These are phyloP conservation scores for Thielaviopsis populi DNA, from an alignment of 2,329 filamentous ascomycete genomes.

Conservation along the genomic window DNA sequence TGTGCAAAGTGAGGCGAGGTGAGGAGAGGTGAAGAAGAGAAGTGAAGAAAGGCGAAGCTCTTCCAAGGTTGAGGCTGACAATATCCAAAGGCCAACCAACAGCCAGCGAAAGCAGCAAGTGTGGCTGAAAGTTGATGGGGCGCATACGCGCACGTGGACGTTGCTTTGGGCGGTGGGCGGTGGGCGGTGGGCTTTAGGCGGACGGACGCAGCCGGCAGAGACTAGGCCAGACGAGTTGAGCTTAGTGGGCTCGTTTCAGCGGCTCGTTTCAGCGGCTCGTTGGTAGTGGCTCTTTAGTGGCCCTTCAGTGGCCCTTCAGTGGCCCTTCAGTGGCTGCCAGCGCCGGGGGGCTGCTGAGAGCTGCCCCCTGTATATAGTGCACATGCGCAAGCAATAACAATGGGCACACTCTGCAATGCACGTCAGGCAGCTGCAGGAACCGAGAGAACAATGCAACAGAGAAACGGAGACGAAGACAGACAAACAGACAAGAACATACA, in stretches of 20 bases:
- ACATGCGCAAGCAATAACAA: background rate
- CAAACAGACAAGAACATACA: background rate
- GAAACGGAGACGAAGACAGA: background rate
- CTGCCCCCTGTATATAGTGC: background rate
- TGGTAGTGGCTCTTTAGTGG: background rate
- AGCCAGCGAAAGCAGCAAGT: background rate
- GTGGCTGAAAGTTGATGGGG: constrained; percentile 7
- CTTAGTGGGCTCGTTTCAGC: no score
- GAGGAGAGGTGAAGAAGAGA: background rate
- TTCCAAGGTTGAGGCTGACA: background rate
- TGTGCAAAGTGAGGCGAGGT: no score
- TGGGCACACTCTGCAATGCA: background rate
- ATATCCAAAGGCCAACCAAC: background rate
- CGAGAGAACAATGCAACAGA: background rate
- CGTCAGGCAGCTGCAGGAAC: background rate
- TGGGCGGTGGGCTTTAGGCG: background rate
- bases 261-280: background rate
- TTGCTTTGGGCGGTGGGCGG: background rate
- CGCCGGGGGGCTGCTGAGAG: background rate
- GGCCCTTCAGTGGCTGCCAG: background rate
- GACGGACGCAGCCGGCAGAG: background rate
- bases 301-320: background rate
- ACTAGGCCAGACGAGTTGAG: background rate
- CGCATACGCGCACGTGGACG: background rate
- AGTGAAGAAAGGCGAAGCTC: background rate